Conservation (phyloP, 345 rosid genomes). For the Eucalyptus microcorys region DNA sequence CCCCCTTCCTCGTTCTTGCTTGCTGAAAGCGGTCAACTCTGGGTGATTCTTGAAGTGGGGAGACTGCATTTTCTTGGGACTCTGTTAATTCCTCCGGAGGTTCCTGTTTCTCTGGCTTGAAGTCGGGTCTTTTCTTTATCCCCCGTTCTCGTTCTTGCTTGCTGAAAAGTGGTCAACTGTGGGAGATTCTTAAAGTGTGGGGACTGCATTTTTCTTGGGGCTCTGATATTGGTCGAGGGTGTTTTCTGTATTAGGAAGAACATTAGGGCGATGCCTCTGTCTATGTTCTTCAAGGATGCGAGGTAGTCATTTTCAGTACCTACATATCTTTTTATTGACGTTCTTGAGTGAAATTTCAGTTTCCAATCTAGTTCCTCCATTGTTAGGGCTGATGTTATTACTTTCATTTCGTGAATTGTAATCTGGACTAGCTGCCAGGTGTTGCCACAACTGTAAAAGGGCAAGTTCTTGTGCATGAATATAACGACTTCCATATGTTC, state of each 20-base stretch:
- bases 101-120: not conserved
- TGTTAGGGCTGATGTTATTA: not conserved
- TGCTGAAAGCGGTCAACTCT: not conserved
- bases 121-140: not conserved
- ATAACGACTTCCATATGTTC: not conserved
- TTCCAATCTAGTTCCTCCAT: not conserved
- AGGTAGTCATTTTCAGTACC: slow-evolving; percentile 1
- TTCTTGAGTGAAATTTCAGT: not conserved
- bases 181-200: not conserved
- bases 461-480: not conserved
- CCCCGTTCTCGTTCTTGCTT: not conserved
- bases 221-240: not conserved
- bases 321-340: not conserved
- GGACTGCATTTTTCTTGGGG: not conserved
- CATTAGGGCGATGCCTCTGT: slow-evolving; percentile 7
- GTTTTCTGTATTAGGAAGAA: not conserved
- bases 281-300: slow-evolving; percentile 17
- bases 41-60: not conserved
- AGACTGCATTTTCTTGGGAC: not conserved
- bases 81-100: not conserved
- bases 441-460: not conserved
- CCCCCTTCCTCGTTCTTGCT: not conserved
- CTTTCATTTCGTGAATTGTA: not conserved
- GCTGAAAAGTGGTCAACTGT: not conserved
- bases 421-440: not conserved